Percentiles rank a stretch among this genome's conserved stretches.
Evolutionary conservation across 768 basidiomycete species (phyloP).

Genomic region (Lyophyllum atratum): DNA sequence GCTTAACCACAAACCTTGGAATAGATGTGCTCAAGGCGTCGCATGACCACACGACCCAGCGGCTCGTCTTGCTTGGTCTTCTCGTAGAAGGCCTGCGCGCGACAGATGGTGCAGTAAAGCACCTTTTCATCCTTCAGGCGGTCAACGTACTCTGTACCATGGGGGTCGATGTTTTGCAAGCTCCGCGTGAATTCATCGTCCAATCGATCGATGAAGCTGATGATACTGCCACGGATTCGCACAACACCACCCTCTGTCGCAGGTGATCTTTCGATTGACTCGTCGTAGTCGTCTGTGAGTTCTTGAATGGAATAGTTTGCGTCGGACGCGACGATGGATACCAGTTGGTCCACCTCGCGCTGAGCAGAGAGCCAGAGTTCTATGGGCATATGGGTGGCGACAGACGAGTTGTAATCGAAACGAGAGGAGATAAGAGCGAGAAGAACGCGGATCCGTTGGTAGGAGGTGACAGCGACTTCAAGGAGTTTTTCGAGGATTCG

Average conservation of each 20-base stretch:
- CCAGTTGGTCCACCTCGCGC: constrained; percentile 84
- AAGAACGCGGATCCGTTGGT: constrained; percentile 93
- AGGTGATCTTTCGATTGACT: constrained; percentile 80
- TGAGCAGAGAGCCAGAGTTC: constrained; percentile 91
- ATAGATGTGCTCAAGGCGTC: constrained; percentile 96
- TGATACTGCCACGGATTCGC: constrained; percentile 90
- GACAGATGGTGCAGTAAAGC: constrained; percentile 91
- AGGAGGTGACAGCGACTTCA: constrained; percentile 82
- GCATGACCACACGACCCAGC: constrained; percentile 87
- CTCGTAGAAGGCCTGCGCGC: constrained; percentile 92
- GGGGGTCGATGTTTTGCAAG: constrained; percentile 97
- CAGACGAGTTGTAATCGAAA: constrained; percentile 94
- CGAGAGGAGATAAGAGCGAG: constrained; percentile 92
- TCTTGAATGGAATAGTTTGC: constrained; percentile 84
- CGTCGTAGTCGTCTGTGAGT: constrained; percentile 89
- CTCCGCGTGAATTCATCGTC: constrained; percentile 99
- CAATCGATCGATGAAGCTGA: constrained; percentile 92
- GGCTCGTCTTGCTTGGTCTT: constrained; percentile 74
- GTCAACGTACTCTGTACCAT: constrained; percentile 98
- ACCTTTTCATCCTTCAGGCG: constrained; percentile 94
- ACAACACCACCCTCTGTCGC: constrained; percentile 73
- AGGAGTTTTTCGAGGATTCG: constrained; percentile 86
- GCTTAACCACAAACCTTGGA: constrained; percentile 69
- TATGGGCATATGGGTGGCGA: constrained; percentile 85
- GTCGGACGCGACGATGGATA: constrained; percentile 75